These are phyloP conservation scores for Termitomyces sp. DNA, from an alignment of 768 basidiomycete genomes.

Conservation along the genomic window DNA sequence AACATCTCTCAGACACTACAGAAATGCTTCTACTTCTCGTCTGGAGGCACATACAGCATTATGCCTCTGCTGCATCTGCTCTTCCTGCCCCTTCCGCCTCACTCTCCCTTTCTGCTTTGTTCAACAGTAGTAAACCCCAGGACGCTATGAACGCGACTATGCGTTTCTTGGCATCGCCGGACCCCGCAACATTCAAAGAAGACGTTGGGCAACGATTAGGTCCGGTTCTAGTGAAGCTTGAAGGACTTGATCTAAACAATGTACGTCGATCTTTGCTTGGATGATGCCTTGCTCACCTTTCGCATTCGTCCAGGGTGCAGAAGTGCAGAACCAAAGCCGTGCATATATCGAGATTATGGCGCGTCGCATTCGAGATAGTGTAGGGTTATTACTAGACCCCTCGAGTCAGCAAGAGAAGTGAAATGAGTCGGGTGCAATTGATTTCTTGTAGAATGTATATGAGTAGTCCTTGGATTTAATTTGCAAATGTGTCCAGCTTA, in stretches of 20 bases:
- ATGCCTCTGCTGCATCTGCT: constrained; percentile 27
- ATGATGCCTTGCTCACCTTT: neutral
- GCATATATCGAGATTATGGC: constrained; percentile 76
- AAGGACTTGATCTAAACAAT: constrained; percentile 44
- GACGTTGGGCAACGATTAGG: constrained; percentile 53
- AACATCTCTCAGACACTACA: constrained; percentile 41
- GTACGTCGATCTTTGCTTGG: neutral
- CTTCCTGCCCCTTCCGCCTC: constrained; percentile 10
- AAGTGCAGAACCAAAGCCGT: constrained; percentile 53
- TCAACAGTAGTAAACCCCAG: constrained; percentile 12
- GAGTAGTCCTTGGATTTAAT: neutral
- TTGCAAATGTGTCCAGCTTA: neutral
- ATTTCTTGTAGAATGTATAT: neutral
- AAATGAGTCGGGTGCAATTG: neutral
- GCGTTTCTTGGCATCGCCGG: constrained; percentile 51
- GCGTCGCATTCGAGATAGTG: constrained; percentile 59
- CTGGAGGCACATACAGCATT: constrained; percentile 76
- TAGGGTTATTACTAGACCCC: constrained; percentile 36
- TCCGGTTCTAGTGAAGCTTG: constrained; percentile 50
- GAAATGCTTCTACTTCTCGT: constrained; percentile 79
- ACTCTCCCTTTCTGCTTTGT: constrained; percentile 6
- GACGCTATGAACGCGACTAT: constrained; percentile 35
- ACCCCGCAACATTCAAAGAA: constrained; percentile 50
- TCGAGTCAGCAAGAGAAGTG: constrained; percentile 1
- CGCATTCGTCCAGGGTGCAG: constrained; percentile 27